Evolutionary conservation across 192 early-diverging fungal species (phyloP), one percentile per base, ranked within the genome.

Genomic region (Geranomyces variabilis): DNA sequence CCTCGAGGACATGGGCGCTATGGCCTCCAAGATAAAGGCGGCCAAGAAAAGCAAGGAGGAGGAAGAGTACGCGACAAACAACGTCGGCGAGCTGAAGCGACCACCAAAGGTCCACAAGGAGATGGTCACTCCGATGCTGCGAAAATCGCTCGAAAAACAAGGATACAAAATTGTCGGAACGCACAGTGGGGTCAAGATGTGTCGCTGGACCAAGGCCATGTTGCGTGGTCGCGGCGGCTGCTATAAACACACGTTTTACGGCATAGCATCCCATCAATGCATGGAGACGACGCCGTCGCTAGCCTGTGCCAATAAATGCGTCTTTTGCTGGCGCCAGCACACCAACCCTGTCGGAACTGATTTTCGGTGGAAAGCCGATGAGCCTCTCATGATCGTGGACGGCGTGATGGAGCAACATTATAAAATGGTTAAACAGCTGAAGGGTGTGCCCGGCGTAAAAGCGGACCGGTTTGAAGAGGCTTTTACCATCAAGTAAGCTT

Each of bases 241-340:
- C 67, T 92, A 92, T 63, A 92, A 92, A 63, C 88, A 90, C 74
- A 87, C 87, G 1, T 90, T 92, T 77, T 92, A 91, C 48, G 90
- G 90, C 15, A 72, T 92, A 45, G 87, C 90, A 59, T 87, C 84
- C 0, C 89, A 92, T 74, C 62, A 85, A 21, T 92, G 90, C 69
- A 90, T 90, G 83, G 90, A 92, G 64, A 90, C 88, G 0, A 92
- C 90, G 2, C 90, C 90, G 21, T 88, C 87, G 10, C 73, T 91
- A 48, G 90, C 90, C n/a, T 91, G 90, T 61, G 85, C 88, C 28
- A 91, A 91, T 75, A 91, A 91, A 69, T 91, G 90, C 65, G 84
- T 86, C 4, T 55, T 43, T 66, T 36, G 81, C 70, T 91, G 90
- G 90, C 79, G 90, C 68, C 86, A 88, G 66, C 88, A 90, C 34